Evolutionary conservation across 148 eudicot genomes (phyloP), one percentile per base, ranked within the genome.

Genomic region (Tetragonia tetragonoides): DNA sequence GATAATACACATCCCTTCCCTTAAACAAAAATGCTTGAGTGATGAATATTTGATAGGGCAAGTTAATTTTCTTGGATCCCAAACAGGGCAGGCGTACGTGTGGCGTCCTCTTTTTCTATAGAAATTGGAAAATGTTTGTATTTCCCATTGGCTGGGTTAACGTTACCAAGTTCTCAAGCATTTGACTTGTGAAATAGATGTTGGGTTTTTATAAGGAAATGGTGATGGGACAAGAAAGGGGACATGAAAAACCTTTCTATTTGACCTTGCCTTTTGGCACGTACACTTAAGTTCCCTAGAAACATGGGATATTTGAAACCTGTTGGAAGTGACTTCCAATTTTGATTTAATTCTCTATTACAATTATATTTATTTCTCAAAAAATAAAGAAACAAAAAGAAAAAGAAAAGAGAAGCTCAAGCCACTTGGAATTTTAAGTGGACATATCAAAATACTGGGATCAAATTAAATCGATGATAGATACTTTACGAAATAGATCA

Each of bases 161-260:
- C 28, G n/a, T 60, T 21, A 68, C 68, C 62, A 56, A 9, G 6
- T 77, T 77, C 6, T 61, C 3, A 66, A 66, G 79, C 77, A 81
- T 72, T 28, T 65, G 80, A 76, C 80, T 81, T 66, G 16, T 47
- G 70, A 66, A 73, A 56, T 24, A 40, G 34, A 56, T 49, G 70
- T 62, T 59, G 83, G 65, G 83, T 64, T 79, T 80, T 67, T 17
- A 62, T 70, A 71, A 63, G 21, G 70, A 72, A 72, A 38, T 75
- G 71, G 63, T 69, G 78, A 84, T 75, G 84, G 78, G 86, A 84
- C 84, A 84, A 80, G 46, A 81, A 75, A 74, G 84, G 84, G 67
- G 74, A 81, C 84, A 84, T 81, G 77, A 57, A 77, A 77, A 60
- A 64, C 68, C 84, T 74, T 81, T 84, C 77, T 74, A 49, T 78